Evolutionary conservation across 345 rosid species (phyloP), one percentile per base, ranked within the genome.

Genomic region (Eucalyptus globulus): DNA sequence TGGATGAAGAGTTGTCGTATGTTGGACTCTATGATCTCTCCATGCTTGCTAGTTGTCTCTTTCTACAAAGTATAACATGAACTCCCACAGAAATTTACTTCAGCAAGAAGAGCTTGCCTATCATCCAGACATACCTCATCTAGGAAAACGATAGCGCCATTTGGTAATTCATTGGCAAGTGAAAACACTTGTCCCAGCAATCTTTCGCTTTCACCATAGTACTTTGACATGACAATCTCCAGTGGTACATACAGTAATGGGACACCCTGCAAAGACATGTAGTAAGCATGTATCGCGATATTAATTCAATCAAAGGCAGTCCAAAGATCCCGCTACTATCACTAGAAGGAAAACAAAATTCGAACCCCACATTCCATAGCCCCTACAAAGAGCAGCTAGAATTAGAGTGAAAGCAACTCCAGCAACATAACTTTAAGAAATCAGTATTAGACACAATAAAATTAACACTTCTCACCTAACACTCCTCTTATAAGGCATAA

Each of bases 201-300:
- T 51, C 97, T 94, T 91, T 97, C 99, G 88, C 99, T 97, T 93
- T 98, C 99, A 85, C 99, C 99, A 69, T 96, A 98, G 93, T 94
- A 98, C 91, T 97, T 97, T 31, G 99, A 98, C 96, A 98, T 47
- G 69, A 97, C 95, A 87, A 94, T 93, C 94, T 98, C 99, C 89
- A 95, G 92, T 27, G 99, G 99, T 83, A 98, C 98, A 92, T 96
- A 97, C 56, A 98, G 92, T 90, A 98, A 91, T 4, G 98, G 99
- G 58, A 95, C 96, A 76, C 98, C 98, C 99, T 98, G 93, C 44
- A 80, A 65, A 49, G 47, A 88, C 58, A 49, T 14, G 47, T 27
- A 76, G 53, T 76, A 76, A 76, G 47, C 29, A 76, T 11, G 43
- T 0, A 21, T 76, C 6, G 5, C 85, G 0, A 40, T 76, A 21